Percentiles rank a stretch among this genome's conserved stretches.
phyloP scores from a whole-genome alignment of 306 rosid species.

The Lathyrus tuberosus region DNA sequence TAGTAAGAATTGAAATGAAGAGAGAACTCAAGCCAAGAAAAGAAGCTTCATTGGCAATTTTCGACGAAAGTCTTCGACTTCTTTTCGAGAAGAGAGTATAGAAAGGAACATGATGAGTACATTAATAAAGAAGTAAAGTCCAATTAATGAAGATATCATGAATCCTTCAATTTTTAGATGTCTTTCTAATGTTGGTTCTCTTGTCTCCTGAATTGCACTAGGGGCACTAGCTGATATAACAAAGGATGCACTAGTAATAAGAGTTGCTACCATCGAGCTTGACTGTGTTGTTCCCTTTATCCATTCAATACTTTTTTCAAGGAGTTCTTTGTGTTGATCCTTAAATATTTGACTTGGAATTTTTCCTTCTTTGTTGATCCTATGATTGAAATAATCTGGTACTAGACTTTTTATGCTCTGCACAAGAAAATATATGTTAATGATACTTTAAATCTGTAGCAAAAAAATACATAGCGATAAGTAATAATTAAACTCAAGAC shows the following conservation, averaged over 20 bases:
- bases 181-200: conserved; percentile 42
- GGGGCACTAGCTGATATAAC: conserved; percentile 44
- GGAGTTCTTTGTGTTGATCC: conserved; percentile 1
- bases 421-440: too few species aligned
- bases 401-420: conserved; percentile 27
- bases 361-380: neutral
- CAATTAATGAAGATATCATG: conserved; percentile 43
- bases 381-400: conserved; percentile 16
- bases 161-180: conserved; percentile 43
- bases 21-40: conserved; percentile 25
- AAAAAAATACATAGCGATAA: too few species aligned
- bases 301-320: conserved; percentile 22
- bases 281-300: conserved; percentile 39
- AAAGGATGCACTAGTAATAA: conserved; percentile 43
- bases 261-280: conserved; percentile 42
- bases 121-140: conserved; percentile 56
- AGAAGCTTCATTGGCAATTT: conserved; percentile 51
- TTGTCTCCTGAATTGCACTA: conserved; percentile 31
- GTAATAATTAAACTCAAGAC: too few species aligned
- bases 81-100: conserved; percentile 22
- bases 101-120: conserved; percentile 56
- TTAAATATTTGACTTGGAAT: conserved; percentile 34
- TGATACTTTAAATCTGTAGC: too few species aligned
- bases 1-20: too few species aligned
- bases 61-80: conserved; percentile 44